Percentiles rank a stretch among this genome's conserved stretches.
These are phyloP conservation scores for Postia placenta DNA, from an alignment of 768 basidiomycete genomes.

Conservation along the genomic window DNA sequence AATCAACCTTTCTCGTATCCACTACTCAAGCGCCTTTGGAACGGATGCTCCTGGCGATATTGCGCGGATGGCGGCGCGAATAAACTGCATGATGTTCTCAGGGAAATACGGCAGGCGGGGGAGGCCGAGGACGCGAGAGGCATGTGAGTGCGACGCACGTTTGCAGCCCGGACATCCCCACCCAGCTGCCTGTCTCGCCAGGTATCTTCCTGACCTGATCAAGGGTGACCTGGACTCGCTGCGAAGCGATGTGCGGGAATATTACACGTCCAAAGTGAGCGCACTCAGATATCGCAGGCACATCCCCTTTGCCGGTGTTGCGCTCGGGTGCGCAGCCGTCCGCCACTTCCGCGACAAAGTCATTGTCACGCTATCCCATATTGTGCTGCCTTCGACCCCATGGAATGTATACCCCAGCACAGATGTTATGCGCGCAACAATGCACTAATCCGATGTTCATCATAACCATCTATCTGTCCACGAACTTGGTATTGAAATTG, in stretches of 20 bases:
- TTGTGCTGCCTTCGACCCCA: too few relatives aligned
- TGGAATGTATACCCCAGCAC: too few relatives aligned
- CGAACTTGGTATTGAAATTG: not conserved
- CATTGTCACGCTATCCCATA: too few relatives aligned
- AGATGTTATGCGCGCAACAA: not conserved
- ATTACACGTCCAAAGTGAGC: slow-evolving; percentile 57
- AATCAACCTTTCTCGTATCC: slow-evolving; percentile 77
- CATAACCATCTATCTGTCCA: not conserved
- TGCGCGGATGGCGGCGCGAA: slow-evolving; percentile 63
- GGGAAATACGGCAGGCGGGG: too few relatives aligned
- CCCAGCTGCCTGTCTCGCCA: slow-evolving; percentile 21
- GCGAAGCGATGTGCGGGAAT: slow-evolving; percentile 62
- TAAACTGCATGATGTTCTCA: slow-evolving; percentile 51
- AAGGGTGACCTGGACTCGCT: slow-evolving; percentile 95
- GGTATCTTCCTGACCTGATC: slow-evolving; percentile 79
- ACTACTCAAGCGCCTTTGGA: slow-evolving; percentile 56
- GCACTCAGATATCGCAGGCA: too few relatives aligned
- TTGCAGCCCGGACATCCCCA: slow-evolving; percentile 7
- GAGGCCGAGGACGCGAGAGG: slow-evolving; percentile 4
- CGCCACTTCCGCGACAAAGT: too few relatives aligned
- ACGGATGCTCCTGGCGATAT: slow-evolving; percentile 22
- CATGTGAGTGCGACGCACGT: slow-evolving; percentile 11
- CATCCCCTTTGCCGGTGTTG: too few relatives aligned
- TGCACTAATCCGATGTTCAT: too few relatives aligned
- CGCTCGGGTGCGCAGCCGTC: too few relatives aligned